Base-by-base conservation (phyloP, 305 asterid genomes). In the Nicotiana rustica region DNA sequence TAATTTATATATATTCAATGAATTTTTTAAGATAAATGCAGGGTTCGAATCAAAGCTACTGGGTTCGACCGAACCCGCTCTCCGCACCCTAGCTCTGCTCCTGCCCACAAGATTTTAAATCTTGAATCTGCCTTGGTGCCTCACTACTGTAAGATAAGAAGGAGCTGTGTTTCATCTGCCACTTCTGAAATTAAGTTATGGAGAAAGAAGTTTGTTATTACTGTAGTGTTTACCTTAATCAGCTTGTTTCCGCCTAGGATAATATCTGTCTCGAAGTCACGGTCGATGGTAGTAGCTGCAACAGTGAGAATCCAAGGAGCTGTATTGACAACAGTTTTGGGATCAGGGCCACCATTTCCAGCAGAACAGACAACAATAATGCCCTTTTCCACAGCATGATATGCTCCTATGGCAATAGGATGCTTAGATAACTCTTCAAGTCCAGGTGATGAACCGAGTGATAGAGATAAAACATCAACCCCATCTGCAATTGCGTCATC, bases 271-370 rank as follows among this genome's bases (percentile, higher is more conserved):
- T 91, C 89, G 19, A 94, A 92, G 57, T 89, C 94, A 6, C 98
- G 95, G 47, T 96, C 98, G 4, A 92, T 90, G 12, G 97, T 92
- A 21, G 97, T 92, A 21, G 97, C 99, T 3, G 96, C 97, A 19
- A 94, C 98, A 2, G 99, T 91, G 1, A 96, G 78, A 77, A 94
- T 90, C 99, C 99, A 96, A 10, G 99, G 99, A 56, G 98, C 98
- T 7, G 85, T 82, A 56, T 95, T 95, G 69, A 86, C 91, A 6
- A 90, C 92, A 0, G 91, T 60, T 7, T 14, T 14, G 17, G 89
- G 19, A 25, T 29, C 25, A 36, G 97, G 97, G 69, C 98, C 98
- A 12, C 86, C 87, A 35, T 93, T 94, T 14, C 97, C 98, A 0
- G 95, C 98, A 0, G 98, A 93, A 90, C 97, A 93, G 2, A 85